Conservation (phyloP, 805 yeast genomes). For the Cyberlindnera suaveolens region DNA sequence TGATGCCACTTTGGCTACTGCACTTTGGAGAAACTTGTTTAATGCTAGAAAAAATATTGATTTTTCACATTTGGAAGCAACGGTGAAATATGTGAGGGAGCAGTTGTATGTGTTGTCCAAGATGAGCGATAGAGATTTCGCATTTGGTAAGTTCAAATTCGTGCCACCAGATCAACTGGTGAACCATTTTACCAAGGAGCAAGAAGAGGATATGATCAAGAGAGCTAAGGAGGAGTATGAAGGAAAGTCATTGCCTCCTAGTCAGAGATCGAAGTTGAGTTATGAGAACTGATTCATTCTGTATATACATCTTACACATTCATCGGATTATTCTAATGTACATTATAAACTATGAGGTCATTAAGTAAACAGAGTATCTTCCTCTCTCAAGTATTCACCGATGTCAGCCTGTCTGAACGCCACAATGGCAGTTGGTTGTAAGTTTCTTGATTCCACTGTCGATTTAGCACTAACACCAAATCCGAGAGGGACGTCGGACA, state of each 20-base stretch:
- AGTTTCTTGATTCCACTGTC: conserved; percentile 77
- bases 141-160: conserved; percentile 81
- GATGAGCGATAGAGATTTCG: conserved; percentile 88
- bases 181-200: conserved; percentile 59
- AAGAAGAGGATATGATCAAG: conserved; percentile 47
- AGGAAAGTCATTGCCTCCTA: conserved; percentile 44
- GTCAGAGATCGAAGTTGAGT: conserved; percentile 43
- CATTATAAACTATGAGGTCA: neutral
- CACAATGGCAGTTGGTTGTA: conserved; percentile 91
- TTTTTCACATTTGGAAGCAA: conserved; percentile 76
- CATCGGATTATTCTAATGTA: neutral
- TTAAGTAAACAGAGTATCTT: conserved; percentile 87
- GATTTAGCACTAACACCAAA: conserved; percentile 94
- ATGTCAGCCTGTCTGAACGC: conserved; percentile 97
- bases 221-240: conserved; percentile 45
- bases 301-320: neutral
- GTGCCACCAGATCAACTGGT: conserved; percentile 79
- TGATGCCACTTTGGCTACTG: conserved; percentile 71
- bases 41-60: conserved; percentile 80
- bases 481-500: conserved; percentile 90
- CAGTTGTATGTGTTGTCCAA: conserved; percentile 83
- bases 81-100: conserved; percentile 84
- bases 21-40: conserved; percentile 87
- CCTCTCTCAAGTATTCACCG: conserved; percentile 97
- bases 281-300: conserved; percentile 7